Percentiles rank a stretch among this genome's conserved stretches.
These are phyloP conservation scores for Dendrostoma leiphaemia DNA, from an alignment of 2,329 filamentous ascomycete genomes.

Conservation along the genomic window DNA sequence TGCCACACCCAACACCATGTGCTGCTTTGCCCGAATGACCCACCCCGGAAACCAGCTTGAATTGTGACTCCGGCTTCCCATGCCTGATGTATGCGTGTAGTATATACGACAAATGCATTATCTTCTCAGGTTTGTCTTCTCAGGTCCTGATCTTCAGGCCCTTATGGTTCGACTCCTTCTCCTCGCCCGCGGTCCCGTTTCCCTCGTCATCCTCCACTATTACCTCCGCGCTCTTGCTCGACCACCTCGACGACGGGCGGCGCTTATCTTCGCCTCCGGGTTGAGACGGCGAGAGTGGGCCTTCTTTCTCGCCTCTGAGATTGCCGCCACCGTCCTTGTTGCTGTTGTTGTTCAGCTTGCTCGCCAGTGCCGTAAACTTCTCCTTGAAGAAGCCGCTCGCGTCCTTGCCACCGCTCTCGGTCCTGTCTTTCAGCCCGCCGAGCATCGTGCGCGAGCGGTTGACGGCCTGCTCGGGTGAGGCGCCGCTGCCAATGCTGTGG, in stretches of 20 bases:
- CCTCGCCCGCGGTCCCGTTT: conserved; percentile 15
- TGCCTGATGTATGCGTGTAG: neutral
- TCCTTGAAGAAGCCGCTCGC: conserved; percentile 18
- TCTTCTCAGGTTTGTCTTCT: neutral
- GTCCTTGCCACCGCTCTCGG: conserved; percentile 20
- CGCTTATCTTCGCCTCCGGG: conserved; percentile 24
- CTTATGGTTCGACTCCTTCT: neutral
- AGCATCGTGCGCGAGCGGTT: conserved; percentile 13
- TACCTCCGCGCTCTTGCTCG: conserved; percentile 19
- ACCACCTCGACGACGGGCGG: conserved; percentile 16
- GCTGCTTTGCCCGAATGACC: neutral
- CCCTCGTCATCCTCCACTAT: conserved; percentile 23
- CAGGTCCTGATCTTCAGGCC: conserved; percentile 3
- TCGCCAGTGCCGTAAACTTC: conserved; percentile 25
- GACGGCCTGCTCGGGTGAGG: conserved; percentile 9
- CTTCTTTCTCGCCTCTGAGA: conserved; percentile 21
- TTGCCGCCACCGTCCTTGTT: conserved; percentile 27
- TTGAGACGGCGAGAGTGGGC: conserved; percentile 20
- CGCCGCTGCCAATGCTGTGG: neutral
- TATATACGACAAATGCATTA: neutral
- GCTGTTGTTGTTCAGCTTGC: conserved; percentile 21
- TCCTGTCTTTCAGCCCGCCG: conserved; percentile 17
- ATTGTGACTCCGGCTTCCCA: neutral
- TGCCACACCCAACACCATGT: neutral
- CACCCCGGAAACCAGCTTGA: neutral